Evolutionary conservation across 352 stramenopile genomes (phyloP).

Genomic region (Thalassiosira livingstoniorum): DNA sequence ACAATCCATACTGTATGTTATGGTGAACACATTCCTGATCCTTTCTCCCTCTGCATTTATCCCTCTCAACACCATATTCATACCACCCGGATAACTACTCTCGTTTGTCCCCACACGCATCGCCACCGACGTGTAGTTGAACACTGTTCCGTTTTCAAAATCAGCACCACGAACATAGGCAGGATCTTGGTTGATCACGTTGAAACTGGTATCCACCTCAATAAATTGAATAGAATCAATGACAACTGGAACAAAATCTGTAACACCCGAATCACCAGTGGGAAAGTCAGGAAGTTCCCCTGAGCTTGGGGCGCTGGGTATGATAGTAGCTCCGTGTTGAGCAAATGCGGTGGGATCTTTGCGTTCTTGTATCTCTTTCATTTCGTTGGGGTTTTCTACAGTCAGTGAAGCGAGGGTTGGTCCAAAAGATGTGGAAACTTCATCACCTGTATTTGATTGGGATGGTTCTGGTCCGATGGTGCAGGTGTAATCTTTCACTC

Average conservation of each 20-base stretch:
- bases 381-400: too few relatives aligned
- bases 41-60: constrained; percentile 57
- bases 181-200: constrained; percentile 63
- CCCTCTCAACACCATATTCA: constrained; percentile 74
- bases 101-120: neutral
- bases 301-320: too few relatives aligned
- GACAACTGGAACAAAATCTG: constrained; percentile 58
- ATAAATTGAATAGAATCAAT: constrained; percentile 74
- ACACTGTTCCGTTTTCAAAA: constrained; percentile 46
- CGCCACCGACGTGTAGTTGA: constrained; percentile 38
- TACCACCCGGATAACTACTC: constrained; percentile 55
- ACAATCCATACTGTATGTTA: constrained; percentile 71
- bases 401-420: too few relatives aligned
- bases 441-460: too few relatives aligned
- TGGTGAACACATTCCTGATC: constrained; percentile 69
- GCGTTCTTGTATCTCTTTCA: too few relatives aligned
- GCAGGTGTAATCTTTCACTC: constrained; percentile 61
- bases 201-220: constrained; percentile 65
- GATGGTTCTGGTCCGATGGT: constrained; percentile 38
- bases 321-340: too few relatives aligned
- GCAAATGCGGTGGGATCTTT: too few relatives aligned
- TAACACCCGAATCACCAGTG: constrained; percentile 12
- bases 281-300: too few relatives aligned
- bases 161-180: constrained; percentile 37
- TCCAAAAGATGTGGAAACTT: too few relatives aligned